Evolutionary conservation across 2,329 filamentous ascomycete species (phyloP), one percentile per base, ranked within the genome.

Genomic region (Pseudogymnoascus sp.): DNA sequence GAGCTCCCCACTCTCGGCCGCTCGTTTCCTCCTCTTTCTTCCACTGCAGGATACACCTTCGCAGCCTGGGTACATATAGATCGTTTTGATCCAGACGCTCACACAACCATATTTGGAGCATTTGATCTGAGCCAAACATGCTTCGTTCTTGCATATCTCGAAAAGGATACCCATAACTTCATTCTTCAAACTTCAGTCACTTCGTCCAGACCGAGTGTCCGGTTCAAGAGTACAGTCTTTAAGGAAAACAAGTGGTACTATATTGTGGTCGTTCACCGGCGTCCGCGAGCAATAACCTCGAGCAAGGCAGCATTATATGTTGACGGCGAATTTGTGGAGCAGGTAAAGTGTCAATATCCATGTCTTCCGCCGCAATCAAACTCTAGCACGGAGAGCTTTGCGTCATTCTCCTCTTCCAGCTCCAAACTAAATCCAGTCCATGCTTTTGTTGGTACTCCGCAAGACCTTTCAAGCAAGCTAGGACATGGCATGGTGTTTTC

Each of bases 151-250:
- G 87, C 92, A 64, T 99, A 99, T 71, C 81, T 99, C 39, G 95
- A 99, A 73, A 92, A 89, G 71, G 92, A 97, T 73, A 96, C 91
- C 1, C 90, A 84, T 64, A 94, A 96, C 75, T 89, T 99, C 67
- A 99, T 99, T 67, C 79, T 99, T 5, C 94, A 99, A 76, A 97
- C 95, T 6, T 97, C 94, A 16, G 89, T 97, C 64, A 90, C 86
- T 60, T 92, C 92, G 7, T 82, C 86, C 60, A 85, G 89, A 63
- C 93, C 94, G 2, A 97, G 93, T 74, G 90, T 99, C 55, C 86
- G 94, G 62, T 99, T 99, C 80, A 96, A 94, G 73, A 89, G 89
- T 2, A 84, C 87, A 9, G 79, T 82, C 0, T 97, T 99, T 71
- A 79, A 86, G 68, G 82, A 89, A 66, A 84, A 86, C 62, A 82